phyloP scores from a whole-genome alignment of 768 basidiomycete species.

The Suillus brevipes region DNA sequence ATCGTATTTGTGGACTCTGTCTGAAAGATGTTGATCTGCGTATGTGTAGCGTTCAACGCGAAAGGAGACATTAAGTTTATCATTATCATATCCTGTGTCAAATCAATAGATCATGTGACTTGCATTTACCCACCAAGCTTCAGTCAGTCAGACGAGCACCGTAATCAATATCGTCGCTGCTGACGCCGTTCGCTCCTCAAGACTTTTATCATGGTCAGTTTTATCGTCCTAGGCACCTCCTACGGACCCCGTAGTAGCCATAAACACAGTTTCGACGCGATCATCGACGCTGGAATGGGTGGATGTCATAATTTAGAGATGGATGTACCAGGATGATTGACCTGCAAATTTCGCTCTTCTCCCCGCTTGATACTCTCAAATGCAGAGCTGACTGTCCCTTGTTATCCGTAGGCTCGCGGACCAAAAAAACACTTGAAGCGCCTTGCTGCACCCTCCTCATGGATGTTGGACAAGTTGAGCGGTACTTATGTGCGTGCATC shows the following conservation, averaged over 20 bases:
- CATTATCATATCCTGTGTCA: too few species aligned
- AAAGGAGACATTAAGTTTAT: too few species aligned
- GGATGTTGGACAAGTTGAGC: conserved; percentile 99
- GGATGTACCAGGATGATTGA: conserved; percentile 21
- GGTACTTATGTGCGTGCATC: conserved; percentile 78
- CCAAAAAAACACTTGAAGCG: conserved; percentile 99
- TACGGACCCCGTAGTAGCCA: not conserved
- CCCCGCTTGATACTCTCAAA: conserved; percentile 3
- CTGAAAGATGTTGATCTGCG: not conserved
- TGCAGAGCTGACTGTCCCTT: conserved; percentile 17
- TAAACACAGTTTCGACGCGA: conserved; percentile 1
- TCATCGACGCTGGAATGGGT: conserved; percentile 18
- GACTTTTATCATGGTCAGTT: conserved; percentile 35
- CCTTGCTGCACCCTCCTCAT: conserved; percentile 94
- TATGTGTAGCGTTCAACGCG: too few species aligned
- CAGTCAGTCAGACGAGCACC: conserved; percentile 14
- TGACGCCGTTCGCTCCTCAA: conserved; percentile 27
- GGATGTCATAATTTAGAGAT: conserved; percentile 24
- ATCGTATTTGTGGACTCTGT: not conserved
- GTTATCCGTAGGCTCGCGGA: conserved; percentile 77
- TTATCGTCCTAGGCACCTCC: conserved; percentile 6
- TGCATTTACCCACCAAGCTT: conserved; percentile 4
- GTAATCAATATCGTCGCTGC: conserved; percentile 25
- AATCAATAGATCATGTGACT: conserved; percentile 25
- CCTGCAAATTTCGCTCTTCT: not conserved